Conservation (phyloP, 2,329 filamentous ascomycete genomes). For the Byssothecium circinans region DNA sequence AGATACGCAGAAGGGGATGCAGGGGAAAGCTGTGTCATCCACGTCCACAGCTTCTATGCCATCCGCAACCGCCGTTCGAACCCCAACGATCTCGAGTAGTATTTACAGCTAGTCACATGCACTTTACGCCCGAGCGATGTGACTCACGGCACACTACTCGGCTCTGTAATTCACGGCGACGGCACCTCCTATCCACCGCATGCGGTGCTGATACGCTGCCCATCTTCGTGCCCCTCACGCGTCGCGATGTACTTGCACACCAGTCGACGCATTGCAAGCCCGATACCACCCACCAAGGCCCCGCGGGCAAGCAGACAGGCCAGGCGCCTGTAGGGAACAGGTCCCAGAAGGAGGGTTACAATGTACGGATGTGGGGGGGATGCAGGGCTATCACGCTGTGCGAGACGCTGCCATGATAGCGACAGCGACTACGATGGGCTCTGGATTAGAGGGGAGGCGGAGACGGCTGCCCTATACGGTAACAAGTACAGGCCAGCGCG, state of each 20-base stretch:
- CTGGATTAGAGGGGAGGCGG: constrained; percentile 11
- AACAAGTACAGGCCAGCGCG: constrained; percentile 10
- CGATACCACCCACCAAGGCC: constrained; percentile 12
- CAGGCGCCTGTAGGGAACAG: constrained; percentile 4
- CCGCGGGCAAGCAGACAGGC: constrained; percentile 7
- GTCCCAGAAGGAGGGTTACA: constrained; percentile 13
- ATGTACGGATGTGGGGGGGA: constrained; percentile 6
- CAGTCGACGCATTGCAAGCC: constrained; percentile 5
- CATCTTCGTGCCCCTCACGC: no score
- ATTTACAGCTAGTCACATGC: constrained; percentile 15
- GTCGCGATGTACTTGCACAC: no score
- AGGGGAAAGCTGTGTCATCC: background rate
- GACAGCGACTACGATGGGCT: constrained; percentile 12
- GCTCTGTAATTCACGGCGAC: no score
- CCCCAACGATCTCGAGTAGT: constrained; percentile 2
- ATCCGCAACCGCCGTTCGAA: background rate
- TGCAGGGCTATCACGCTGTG: constrained; percentile 10
- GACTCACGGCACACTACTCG: no score
- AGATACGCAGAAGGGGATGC: background rate
- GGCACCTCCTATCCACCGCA: no score
- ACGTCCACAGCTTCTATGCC: background rate
- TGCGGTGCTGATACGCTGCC: no score
- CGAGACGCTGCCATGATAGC: constrained; percentile 11
- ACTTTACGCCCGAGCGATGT: constrained; percentile 10
- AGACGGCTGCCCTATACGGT: constrained; percentile 9